Conservation (phyloP, 306 rosid genomes). For the Castanospermum australe region DNA sequence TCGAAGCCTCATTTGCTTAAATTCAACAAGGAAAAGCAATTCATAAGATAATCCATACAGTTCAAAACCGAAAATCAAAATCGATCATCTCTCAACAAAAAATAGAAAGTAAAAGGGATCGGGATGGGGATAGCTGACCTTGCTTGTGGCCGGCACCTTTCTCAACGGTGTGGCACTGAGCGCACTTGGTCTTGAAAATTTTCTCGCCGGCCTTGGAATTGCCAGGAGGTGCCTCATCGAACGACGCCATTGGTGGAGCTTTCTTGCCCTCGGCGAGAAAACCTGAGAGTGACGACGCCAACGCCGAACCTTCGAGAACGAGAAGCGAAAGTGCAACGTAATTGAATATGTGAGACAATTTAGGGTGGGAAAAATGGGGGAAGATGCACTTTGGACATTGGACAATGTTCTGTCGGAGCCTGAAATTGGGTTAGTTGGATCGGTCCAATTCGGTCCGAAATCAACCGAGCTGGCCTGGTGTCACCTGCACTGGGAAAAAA, state of each 20-base stretch:
- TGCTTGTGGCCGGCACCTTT: conserved; percentile 93
- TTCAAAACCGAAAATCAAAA: not conserved
- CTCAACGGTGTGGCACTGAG: conserved; percentile 92
- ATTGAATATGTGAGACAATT: not conserved
- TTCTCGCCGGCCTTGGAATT: conserved; percentile 64
- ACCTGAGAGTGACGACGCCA: not conserved
- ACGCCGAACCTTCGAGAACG: not conserved
- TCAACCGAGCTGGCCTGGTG: too few relatives aligned
- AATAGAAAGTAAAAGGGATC: not conserved
- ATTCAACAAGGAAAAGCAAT: not conserved
- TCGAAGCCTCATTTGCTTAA: not conserved
- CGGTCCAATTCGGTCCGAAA: too few relatives aligned
- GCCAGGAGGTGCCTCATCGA: conserved; percentile 79
- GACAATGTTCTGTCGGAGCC: too few relatives aligned
- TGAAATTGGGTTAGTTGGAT: too few relatives aligned
- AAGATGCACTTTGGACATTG: too few relatives aligned
- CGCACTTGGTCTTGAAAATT: conserved; percentile 86
- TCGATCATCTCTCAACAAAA: not conserved
- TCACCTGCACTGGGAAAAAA: too few relatives aligned
- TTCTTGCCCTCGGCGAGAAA: not conserved
- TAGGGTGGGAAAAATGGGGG: not conserved
- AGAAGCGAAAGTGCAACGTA: not conserved
- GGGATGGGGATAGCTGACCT: conserved; percentile 36
- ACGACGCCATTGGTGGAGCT: conserved; percentile 64
- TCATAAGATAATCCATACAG: not conserved